phyloP scores from a whole-genome alignment of 2,329 filamentous ascomycete species.

The Botrytis paeoniae region DNA sequence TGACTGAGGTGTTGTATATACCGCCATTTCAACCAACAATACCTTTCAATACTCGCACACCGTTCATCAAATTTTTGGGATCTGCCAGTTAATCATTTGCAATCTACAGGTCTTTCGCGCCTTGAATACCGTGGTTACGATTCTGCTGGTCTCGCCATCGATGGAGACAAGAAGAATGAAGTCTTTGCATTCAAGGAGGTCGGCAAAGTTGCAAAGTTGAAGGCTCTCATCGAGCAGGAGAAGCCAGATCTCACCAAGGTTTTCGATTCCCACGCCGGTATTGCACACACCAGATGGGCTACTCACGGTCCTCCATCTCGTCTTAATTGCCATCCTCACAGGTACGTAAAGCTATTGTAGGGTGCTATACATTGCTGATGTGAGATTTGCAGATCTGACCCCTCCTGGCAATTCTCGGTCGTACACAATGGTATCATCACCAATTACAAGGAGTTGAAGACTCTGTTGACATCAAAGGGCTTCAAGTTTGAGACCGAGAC shows the following conservation, averaged over 20 bases:
- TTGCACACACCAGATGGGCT: slow-evolving; percentile 98
- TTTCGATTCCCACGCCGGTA: slow-evolving; percentile 97
- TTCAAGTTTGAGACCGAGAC: slow-evolving; percentile 99
- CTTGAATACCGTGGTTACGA: slow-evolving; percentile 99
- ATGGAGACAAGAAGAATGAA: slow-evolving; percentile 98
- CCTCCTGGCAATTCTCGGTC: slow-evolving; percentile 91
- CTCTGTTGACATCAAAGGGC: slow-evolving; percentile 86
- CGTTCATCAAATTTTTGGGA: background rate
- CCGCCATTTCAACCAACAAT: background rate
- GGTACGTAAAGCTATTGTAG: slow-evolving; percentile 53
- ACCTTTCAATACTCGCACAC: background rate
- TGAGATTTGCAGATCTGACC: slow-evolving; percentile 67
- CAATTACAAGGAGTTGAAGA: slow-evolving; percentile 99
- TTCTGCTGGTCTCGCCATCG: slow-evolving; percentile 90
- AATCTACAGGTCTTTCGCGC: slow-evolving; percentile 60
- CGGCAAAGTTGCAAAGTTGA: slow-evolving; percentile 96
- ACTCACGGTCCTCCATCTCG: slow-evolving; percentile 94
- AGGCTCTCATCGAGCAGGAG: slow-evolving; percentile 81
- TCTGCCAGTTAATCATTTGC: slow-evolving; percentile 1
- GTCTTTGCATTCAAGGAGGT: slow-evolving; percentile 98
- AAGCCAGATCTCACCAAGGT: slow-evolving; percentile 84
- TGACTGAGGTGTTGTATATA: background rate
- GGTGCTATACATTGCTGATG: slow-evolving; percentile 23
- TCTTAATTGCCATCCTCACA: slow-evolving; percentile 96
- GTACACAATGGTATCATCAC: slow-evolving; percentile 99